A percentile compares a stretch with the other conserved stretches of the same genome.
phyloP scores from a whole-genome alignment of 2,329 filamentous ascomycete species.

The Cercospora sp. region DNA sequence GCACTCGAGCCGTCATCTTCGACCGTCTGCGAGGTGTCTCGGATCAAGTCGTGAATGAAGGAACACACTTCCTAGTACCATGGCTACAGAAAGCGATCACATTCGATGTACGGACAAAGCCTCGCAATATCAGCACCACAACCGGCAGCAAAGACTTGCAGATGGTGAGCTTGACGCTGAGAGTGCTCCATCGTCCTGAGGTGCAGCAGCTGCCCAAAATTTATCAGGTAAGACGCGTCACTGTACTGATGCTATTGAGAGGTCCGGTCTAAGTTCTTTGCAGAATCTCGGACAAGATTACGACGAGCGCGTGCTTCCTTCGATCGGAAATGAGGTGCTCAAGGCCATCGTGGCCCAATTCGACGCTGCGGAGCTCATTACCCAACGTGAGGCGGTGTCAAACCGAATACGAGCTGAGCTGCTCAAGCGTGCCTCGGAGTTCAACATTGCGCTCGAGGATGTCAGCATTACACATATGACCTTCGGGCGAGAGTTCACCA shows the following conservation, averaged over 20 bases:
- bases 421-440: conserved; percentile 87
- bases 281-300: conserved; percentile 97
- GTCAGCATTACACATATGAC: conserved; percentile 99
- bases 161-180: conserved; percentile 97
- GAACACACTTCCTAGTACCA: conserved; percentile 92
- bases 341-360: conserved; percentile 57
- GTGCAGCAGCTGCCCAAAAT: conserved; percentile 93
- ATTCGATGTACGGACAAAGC: conserved; percentile 97
- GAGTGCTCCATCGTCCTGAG: conserved; percentile 91
- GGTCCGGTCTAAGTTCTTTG: background rate
- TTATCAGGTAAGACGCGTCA: conserved; percentile 74
- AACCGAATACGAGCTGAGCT: conserved; percentile 92
- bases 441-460: conserved; percentile 98
- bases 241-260: background rate
- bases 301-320: conserved; percentile 66
- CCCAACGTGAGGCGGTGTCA: conserved; percentile 93
- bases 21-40: conserved; percentile 90
- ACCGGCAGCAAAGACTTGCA: conserved; percentile 98
- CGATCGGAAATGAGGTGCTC: conserved; percentile 57
- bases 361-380: conserved; percentile 71
- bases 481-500: conserved; percentile 97
- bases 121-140: conserved; percentile 94
- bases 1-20: conserved; percentile 95
- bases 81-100: conserved; percentile 94
- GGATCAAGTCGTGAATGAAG: conserved; percentile 89